Percentiles rank a stretch among this genome's conserved stretches.
Conservation (phyloP, 78 protist genomes). For the slime mould (Dictyostelium discoideum) region DNA sequence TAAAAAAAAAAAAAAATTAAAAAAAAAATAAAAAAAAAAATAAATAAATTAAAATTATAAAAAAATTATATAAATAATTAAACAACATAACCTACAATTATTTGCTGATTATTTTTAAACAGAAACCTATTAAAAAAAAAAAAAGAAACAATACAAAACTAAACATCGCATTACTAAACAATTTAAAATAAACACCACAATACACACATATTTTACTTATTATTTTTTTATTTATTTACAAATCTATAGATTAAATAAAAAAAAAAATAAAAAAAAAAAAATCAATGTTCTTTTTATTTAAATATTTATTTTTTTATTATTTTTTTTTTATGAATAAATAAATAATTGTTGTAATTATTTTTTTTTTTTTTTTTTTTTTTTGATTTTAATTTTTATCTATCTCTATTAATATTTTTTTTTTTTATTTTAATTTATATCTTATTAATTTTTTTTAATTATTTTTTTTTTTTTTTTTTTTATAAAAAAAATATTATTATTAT, state of each 20-base stretch:
- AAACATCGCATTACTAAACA: neutral
- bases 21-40: no score
- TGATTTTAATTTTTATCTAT: neutral
- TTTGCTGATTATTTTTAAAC: neutral
- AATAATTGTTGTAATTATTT: neutral
- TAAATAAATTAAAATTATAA: no score
- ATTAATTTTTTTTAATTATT: neutral
- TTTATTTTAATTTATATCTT: neutral
- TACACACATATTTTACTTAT: neutral
- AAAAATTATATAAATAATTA: no score
- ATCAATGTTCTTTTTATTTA: neutral
- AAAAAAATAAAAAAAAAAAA: no score
- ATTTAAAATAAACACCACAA: neutral
- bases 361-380: neutral
- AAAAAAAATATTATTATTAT: neutral
- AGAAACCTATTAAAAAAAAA: neutral
- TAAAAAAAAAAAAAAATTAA: no score
- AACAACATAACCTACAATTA: neutral
- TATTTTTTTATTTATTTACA: neutral
- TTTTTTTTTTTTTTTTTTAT: neutral
- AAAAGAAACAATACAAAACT: neutral
- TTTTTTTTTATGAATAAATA: neutral
- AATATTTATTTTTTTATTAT: neutral
- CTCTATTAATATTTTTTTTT: neutral
- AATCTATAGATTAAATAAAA: neutral